phyloP scores from a whole-genome alignment of 225 moss, liverwort and hornwort genomes.

The Straminergon stramineum region DNA sequence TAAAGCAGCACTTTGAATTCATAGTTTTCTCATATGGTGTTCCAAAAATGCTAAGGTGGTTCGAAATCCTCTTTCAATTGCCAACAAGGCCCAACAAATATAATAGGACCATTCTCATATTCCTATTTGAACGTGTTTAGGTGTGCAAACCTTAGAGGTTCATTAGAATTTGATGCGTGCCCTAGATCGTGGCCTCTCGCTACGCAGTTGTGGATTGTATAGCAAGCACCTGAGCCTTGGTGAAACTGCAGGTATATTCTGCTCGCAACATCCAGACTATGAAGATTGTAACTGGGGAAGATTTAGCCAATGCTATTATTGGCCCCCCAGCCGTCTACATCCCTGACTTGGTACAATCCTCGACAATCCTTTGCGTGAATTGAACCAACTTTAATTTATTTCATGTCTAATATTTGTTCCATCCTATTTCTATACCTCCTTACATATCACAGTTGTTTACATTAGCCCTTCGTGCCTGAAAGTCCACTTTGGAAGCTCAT shows the following conservation, averaged over 20 bases:
- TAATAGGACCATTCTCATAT: not conserved
- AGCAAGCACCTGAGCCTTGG: not conserved
- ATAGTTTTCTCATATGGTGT: not conserved
- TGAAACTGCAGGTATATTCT: slow-evolving; percentile 65
- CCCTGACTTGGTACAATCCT: slow-evolving; percentile 52
- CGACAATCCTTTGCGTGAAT: not conserved
- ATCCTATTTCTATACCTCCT: not conserved
- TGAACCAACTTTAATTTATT: not conserved
- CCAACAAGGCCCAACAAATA: not conserved
- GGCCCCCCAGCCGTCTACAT: slow-evolving; percentile 77
- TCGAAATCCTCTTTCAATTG: not conserved
- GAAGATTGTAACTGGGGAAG: slow-evolving; percentile 64
- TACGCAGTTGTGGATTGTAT: not conserved
- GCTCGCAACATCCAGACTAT: slow-evolving; percentile 53
- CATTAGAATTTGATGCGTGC: not conserved
- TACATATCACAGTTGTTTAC: not conserved
- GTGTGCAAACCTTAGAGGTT: not conserved
- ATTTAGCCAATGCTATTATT: slow-evolving; percentile 71
- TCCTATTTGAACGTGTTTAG: not conserved
- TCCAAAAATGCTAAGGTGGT: not conserved
- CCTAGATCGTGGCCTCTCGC: not conserved
- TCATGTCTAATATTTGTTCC: not conserved
- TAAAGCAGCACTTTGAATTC: not conserved
- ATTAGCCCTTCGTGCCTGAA: not conserved
- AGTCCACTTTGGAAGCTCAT: not conserved